Percentiles rank a stretch among this genome's conserved stretches.
Evolutionary conservation across 768 basidiomycete species (phyloP).

Genomic region (Tulasnella sp.): DNA sequence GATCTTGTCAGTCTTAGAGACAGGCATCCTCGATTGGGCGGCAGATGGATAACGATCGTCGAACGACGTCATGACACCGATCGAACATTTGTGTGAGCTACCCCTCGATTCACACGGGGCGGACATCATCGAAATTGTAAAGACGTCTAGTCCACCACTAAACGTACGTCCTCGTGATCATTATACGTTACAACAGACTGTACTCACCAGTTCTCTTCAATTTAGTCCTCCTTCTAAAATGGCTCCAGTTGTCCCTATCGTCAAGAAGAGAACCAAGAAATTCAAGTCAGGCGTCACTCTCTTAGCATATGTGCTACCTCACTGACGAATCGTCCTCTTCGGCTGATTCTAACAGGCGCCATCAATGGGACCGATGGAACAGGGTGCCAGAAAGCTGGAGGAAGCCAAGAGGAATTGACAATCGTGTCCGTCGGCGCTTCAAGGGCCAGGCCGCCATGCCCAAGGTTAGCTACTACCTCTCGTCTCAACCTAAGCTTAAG

Average conservation of each 20-base stretch:
- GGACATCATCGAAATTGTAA: too few relatives aligned
- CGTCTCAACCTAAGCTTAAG: background rate
- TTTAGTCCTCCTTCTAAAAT: too few relatives aligned
- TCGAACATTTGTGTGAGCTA: too few relatives aligned
- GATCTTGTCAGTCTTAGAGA: constrained; percentile 35
- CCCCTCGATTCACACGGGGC: too few relatives aligned
- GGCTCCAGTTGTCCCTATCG: constrained; percentile 36
- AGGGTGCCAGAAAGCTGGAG: constrained; percentile 98
- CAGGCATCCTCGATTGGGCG: constrained; percentile 40
- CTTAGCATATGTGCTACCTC: background rate
- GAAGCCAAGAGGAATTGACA: constrained; percentile 99
- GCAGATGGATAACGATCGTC: too few relatives aligned
- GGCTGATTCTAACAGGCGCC: constrained; percentile 55
- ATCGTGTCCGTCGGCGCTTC: constrained; percentile 89
- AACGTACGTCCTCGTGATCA: too few relatives aligned
- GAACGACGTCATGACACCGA: too few relatives aligned
- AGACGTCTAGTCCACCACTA: too few relatives aligned
- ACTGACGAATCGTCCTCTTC: background rate
- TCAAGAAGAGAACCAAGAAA: constrained; percentile 94
- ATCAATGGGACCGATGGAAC: constrained; percentile 97
- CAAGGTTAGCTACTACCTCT: constrained; percentile 47
- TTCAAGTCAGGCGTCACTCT: constrained; percentile 61
- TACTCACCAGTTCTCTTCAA: too few relatives aligned
- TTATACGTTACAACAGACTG: too few relatives aligned
- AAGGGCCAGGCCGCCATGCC: constrained; percentile 97